Base-by-base conservation (phyloP, 176 grass and related monocot species). In the Rhynchospora tenuis region DNA sequence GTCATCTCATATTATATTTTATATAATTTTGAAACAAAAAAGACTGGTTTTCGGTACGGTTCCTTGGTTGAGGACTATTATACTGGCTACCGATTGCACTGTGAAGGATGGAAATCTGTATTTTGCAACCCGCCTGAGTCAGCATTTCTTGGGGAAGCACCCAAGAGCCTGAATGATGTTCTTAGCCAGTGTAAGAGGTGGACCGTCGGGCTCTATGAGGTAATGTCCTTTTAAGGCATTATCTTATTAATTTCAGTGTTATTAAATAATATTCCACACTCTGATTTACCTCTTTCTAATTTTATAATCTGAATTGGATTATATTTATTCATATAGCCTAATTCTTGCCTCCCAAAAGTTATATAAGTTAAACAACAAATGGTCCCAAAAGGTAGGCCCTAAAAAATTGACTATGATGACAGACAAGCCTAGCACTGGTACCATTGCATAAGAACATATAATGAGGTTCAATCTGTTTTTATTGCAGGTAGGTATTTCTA, bases 1-100 rank as follows among this genome's bases (percentile, higher is more conserved):
- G 2, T 71, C 20, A 71, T 46, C 16, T 23, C 17, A 22, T 22
- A 71, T 45, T 15, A 45, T 70, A 44, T 71, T 72, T 70, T 17
- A 9, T 64, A 16, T 26, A 6, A 65, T 65, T 43, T 13, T 56
- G 16, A 55, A 23, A 26, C 42, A 29, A 71, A 47, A 16, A 43
- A 90, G 88, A 74, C 81, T 80, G 88, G 88, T 0, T 84, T 90
- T 43, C 60, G 84, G 0, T 90, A 90, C 17, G 88, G 88, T 55
- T 90, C 88, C 13, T 68, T 90, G 23, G 80, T 84, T 7, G 88
- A 90, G 66, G 88, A 90, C 31, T 86, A 65, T 26, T 1, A 86
- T 80, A 90, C 88, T 2, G 84, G 88, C 29, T 90, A 80, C 55
- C 80, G 63, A 10, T 77, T 90, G 19, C 64, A 83, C 3, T 90